phyloP scores from a whole-genome alignment of 768 basidiomycete species.

The Scleroderma bovista region DNA sequence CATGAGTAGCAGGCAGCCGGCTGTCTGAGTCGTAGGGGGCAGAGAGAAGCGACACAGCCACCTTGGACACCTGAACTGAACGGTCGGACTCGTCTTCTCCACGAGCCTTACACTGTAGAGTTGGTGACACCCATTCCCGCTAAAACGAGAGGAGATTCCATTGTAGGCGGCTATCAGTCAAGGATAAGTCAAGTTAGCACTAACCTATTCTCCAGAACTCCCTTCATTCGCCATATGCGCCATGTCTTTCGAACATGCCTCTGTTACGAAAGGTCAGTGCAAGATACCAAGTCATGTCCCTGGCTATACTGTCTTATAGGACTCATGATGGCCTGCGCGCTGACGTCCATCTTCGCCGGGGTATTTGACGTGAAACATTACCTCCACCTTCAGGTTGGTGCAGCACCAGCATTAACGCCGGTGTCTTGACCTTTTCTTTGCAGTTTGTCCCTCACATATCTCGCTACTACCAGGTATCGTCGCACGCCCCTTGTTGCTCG shows the following conservation, averaged over 20 bases:
- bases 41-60: too few relatives aligned
- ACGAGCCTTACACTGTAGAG: too few relatives aligned
- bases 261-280: slow-evolving; percentile 72
- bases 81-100: too few relatives aligned
- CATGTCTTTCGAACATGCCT: slow-evolving; percentile 82
- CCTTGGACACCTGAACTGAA: too few relatives aligned
- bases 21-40: too few relatives aligned
- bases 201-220: too few relatives aligned
- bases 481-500: slow-evolving; percentile 3
- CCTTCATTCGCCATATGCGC: neutral
- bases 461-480: slow-evolving; percentile 75
- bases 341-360: slow-evolving; percentile 69
- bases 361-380: slow-evolving; percentile 87
- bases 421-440: slow-evolving; percentile 5
- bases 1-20: too few relatives aligned
- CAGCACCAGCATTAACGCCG: slow-evolving; percentile 13
- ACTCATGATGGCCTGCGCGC: slow-evolving; percentile 66
- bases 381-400: slow-evolving; percentile 71
- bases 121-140: too few relatives aligned
- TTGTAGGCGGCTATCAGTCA: too few relatives aligned
- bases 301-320: slow-evolving; percentile 36
- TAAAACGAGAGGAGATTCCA: too few relatives aligned
- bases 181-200: too few relatives aligned
- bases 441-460: slow-evolving; percentile 87
- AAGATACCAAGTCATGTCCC: neutral